Percentiles rank a stretch among this genome's conserved stretches.
Conservation (phyloP, 371 early-diverging fungal genomes). For the Cladochytrium tenue region DNA sequence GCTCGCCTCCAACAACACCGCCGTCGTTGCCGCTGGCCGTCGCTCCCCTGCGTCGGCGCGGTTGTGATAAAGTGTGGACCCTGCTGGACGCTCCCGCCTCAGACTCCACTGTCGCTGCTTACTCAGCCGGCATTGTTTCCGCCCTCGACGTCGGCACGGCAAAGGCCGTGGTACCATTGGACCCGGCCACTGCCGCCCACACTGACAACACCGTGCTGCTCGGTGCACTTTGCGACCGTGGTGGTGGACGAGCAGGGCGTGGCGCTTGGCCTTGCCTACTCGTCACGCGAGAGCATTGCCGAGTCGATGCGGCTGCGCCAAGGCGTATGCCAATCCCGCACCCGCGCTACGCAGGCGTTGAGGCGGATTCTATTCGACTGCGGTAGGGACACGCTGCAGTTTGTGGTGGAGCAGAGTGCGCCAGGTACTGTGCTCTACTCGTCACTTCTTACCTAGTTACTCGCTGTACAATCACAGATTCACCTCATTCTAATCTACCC, state of each 20-base stretch:
- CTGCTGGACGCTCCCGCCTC: not conserved
- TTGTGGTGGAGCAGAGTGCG: constrained; percentile 85
- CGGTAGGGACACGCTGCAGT: constrained; percentile 86
- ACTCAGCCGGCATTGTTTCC: not conserved
- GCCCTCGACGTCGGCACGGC: not conserved
- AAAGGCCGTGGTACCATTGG: not conserved
- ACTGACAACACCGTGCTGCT: not conserved
- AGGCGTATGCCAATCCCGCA: constrained; percentile 92
- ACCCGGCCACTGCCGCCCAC: not conserved
- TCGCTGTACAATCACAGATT: constrained; percentile 5
- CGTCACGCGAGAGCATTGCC: constrained; percentile 76
- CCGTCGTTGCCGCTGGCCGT: no score
- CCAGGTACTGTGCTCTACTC: constrained; percentile 54
- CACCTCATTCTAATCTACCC: not conserved
- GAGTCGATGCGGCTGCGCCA: constrained; percentile 76
- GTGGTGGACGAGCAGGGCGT: constrained; percentile 86
- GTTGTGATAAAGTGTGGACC: no score
- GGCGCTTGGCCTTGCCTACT: constrained; percentile 91
- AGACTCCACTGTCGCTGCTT: not conserved
- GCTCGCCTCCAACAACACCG: no score
- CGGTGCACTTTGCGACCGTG: constrained; percentile 83
- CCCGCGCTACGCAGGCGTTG: constrained; percentile 83
- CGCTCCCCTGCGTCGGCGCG: no score
- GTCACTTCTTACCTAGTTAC: not conserved
- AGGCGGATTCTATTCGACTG: constrained; percentile 81